Percentiles rank a stretch among this genome's conserved stretches.
phyloP scores from a whole-genome alignment of 345 rosid species.

The Hirschfeldia incana region DNA sequence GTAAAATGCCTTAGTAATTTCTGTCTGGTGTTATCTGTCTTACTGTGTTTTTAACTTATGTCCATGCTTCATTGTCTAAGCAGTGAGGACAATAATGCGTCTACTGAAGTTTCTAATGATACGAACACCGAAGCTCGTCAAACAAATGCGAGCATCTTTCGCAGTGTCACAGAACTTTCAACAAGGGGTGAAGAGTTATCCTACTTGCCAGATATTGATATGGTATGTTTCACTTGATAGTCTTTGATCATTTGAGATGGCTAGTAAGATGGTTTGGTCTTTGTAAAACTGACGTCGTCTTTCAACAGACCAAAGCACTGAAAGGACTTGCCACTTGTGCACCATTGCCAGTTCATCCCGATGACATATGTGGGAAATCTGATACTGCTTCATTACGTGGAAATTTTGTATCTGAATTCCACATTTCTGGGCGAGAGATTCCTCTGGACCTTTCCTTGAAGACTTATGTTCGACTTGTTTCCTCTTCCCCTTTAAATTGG shows the following conservation, averaged over 20 bases:
- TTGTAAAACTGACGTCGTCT: slow-evolving; percentile 20
- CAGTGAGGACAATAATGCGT: slow-evolving; percentile 50
- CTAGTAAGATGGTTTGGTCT: background rate
- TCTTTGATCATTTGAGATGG: slow-evolving; percentile 19
- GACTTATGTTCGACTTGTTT: slow-evolving; percentile 60
- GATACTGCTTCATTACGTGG: slow-evolving; percentile 44
- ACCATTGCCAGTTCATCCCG: slow-evolving; percentile 39
- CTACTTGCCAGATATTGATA: slow-evolving; percentile 55
- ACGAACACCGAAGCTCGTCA: slow-evolving; percentile 38
- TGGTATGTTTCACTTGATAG: slow-evolving; percentile 56
- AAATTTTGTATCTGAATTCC: slow-evolving; percentile 53
- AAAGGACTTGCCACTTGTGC: slow-evolving; percentile 73
- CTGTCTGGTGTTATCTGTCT: background rate
- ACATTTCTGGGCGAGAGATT: slow-evolving; percentile 54
- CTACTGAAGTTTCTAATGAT: slow-evolving; percentile 49
- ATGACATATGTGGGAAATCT: slow-evolving; percentile 44
- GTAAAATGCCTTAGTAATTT: slow-evolving; percentile 42
- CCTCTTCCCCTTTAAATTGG: slow-evolving; percentile 70
- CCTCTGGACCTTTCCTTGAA: slow-evolving; percentile 92
- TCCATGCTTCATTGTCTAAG: slow-evolving; percentile 26
- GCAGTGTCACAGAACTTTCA: slow-evolving; percentile 83
- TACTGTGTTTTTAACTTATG: background rate
- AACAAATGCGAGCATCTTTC: slow-evolving; percentile 60
- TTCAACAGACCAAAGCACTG: slow-evolving; percentile 72
- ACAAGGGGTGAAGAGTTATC: slow-evolving; percentile 55